A percentile compares a stretch with the other conserved stretches of the same genome.
Evolutionary conservation across 805 yeast species (phyloP).

Genomic region (Candida succiphila): DNA sequence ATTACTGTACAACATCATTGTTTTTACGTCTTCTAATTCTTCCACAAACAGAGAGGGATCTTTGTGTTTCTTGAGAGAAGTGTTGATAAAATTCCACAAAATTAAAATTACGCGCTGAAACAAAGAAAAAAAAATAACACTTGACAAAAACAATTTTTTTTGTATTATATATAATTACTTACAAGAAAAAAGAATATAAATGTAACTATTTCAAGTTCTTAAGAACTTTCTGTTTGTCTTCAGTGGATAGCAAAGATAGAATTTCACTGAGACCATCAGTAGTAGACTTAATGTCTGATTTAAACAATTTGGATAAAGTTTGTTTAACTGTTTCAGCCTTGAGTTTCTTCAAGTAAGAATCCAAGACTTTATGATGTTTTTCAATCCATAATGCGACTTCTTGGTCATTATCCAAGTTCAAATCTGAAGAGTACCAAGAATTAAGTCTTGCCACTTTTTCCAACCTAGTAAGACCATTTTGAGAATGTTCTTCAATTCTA

Average conservation of each 20-base stretch:
- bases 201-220: slow-evolving; percentile 16
- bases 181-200: background rate
- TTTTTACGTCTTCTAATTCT: too few species aligned
- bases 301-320: slow-evolving; percentile 48
- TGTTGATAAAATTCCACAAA: too few species aligned
- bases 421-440: slow-evolving; percentile 72
- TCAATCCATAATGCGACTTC: slow-evolving; percentile 83
- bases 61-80: too few species aligned
- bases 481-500: slow-evolving; percentile 55
- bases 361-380: slow-evolving; percentile 56
- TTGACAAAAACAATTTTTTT: too few species aligned
- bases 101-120: too few species aligned
- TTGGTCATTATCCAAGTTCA: slow-evolving; percentile 62
- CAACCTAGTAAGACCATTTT: slow-evolving; percentile 34
- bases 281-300: slow-evolving; percentile 42
- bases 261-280: slow-evolving; percentile 48
- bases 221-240: slow-evolving; percentile 38
- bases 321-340: slow-evolving; percentile 59
- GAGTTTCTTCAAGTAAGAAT: slow-evolving; percentile 50
- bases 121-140: too few species aligned
- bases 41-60: too few species aligned
- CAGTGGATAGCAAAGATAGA: slow-evolving; percentile 38
- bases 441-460: slow-evolving; percentile 82
- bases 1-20: too few species aligned
- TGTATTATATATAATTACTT: slow-evolving; percentile 1